Evolutionary conservation across 192 early-diverging fungal genomes (phyloP).

Genomic region (Paraglomus brasilianum): DNA sequence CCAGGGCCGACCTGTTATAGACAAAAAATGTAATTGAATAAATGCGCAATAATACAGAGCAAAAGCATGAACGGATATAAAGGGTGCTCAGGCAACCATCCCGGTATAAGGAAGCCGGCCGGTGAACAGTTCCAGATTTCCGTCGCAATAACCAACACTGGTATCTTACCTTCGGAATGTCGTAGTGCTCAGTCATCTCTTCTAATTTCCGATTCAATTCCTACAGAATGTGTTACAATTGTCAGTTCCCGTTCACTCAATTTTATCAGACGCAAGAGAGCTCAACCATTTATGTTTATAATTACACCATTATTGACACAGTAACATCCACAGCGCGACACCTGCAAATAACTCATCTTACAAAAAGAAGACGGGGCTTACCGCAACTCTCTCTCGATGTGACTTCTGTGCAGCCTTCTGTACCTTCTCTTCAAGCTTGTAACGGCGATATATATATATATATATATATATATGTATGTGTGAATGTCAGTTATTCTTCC

Average conservation of each 20-base stretch:
- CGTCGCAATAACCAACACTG: neutral
- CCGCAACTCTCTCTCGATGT: conserved; percentile 74
- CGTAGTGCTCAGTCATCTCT: conserved; percentile 75
- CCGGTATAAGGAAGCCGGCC: no score
- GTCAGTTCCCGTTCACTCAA: neutral
- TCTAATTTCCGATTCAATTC: conserved; percentile 76
- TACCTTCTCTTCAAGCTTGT: conserved; percentile 70
- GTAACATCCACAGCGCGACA: neutral
- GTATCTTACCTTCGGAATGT: conserved; percentile 75
- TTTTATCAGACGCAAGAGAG: neutral
- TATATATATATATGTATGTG: neutral
- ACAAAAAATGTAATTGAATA: neutral
- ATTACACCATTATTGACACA: no score
- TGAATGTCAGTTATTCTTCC: no score
- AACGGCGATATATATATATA: no score
- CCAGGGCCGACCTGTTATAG: conserved; percentile 3
- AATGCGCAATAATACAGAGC: neutral
- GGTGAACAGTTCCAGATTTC: no score
- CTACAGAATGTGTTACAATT: conserved; percentile 25
- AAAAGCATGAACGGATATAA: no score
- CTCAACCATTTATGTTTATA: no score
- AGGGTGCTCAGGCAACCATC: no score
- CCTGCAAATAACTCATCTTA: neutral
- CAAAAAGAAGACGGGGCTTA: conserved; percentile 33
- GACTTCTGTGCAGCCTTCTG: conserved; percentile 63